Conservation (phyloP, 2,329 filamentous ascomycete species). For the Penicillium thymicola region DNA sequence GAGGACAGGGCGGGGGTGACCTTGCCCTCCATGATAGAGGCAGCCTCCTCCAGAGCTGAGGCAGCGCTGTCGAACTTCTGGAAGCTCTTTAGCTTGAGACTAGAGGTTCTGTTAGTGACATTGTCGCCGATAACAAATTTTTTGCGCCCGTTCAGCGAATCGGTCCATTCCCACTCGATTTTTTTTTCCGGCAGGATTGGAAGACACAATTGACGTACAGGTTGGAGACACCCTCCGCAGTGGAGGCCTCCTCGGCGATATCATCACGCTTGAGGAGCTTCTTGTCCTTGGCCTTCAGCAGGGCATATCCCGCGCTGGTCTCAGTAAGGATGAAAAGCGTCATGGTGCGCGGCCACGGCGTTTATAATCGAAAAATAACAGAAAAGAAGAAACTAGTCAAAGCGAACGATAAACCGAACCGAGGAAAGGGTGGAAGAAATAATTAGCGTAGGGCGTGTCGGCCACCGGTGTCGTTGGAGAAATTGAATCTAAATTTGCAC, state of each 20-base stretch:
- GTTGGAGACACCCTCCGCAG: conserved; percentile 79
- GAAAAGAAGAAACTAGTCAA: conserved; percentile 11
- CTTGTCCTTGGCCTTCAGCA: conserved; percentile 98
- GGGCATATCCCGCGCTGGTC: conserved; percentile 93
- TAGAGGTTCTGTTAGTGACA: conserved; percentile 39
- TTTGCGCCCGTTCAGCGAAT: conserved; percentile 21
- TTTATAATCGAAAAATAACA: conserved; percentile 22
- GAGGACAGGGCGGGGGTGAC: conserved; percentile 80
- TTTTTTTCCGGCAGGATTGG: conserved; percentile 8
- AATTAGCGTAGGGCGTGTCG: conserved; percentile 30
- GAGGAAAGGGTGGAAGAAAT: conserved; percentile 19
- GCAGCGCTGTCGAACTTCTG: conserved; percentile 94
- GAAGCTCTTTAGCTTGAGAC: conserved; percentile 94
- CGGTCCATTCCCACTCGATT: conserved; percentile 3
- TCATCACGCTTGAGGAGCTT: conserved; percentile 90
- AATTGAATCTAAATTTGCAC: conserved; percentile 37
- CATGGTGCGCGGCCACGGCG: conserved; percentile 55
- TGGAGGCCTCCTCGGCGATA: conserved; percentile 68
- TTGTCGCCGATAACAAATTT: conserved; percentile 20
- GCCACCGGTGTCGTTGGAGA: conserved; percentile 33
- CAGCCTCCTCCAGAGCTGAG: conserved; percentile 84
- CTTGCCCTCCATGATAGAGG: conserved; percentile 86
- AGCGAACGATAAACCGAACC: conserved; percentile 17
- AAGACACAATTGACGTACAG: conserved; percentile 59
- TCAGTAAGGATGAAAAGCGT: conserved; percentile 90